Conservation (phyloP, 768 basidiomycete genomes). For the Astraeus odoratus region DNA sequence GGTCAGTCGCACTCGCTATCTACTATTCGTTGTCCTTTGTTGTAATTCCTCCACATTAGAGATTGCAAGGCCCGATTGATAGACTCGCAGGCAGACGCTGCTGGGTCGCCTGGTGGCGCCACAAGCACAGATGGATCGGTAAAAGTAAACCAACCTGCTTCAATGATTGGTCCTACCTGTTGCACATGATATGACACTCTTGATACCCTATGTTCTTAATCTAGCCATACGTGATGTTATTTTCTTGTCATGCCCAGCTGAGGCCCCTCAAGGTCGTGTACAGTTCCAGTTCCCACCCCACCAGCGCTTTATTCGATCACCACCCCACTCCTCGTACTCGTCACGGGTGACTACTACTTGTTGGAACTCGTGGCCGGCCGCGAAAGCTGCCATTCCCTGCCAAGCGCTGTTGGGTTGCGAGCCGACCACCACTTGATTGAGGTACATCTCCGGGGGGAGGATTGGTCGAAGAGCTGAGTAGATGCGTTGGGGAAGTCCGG, state of each 20-base stretch:
- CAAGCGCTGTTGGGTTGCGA: conserved; percentile 78
- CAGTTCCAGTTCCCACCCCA: conserved; percentile 88
- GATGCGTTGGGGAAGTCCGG: conserved; percentile 61
- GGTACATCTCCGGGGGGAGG: conserved; percentile 72
- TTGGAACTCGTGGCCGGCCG: conserved; percentile 47
- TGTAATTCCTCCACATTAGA: conserved; percentile 33
- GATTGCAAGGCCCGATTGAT: conserved; percentile 98
- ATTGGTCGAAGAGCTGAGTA: conserved; percentile 74
- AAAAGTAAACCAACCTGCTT: conserved; percentile 55
- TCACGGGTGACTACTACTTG: conserved; percentile 57
- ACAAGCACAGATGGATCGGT: conserved; percentile 50
- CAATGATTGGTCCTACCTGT: conserved; percentile 41
- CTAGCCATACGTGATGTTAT: conserved; percentile 1
- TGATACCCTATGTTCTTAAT: conserved; percentile 6
- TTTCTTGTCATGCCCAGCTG: background rate
- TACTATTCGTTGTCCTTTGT: background rate
- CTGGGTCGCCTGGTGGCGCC: conserved; percentile 30
- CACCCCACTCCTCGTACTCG: conserved; percentile 89
- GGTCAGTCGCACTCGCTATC: conserved; percentile 50
- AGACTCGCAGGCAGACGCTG: conserved; percentile 77
- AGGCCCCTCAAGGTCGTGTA: background rate
- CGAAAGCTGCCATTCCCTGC: conserved; percentile 85
- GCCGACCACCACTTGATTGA: conserved; percentile 55
- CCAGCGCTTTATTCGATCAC: conserved; percentile 82
- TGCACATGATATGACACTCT: conserved; percentile 36